phyloP scores from a whole-genome alignment of 75 land plant species.

The Selaginella moellendorffii region DNA sequence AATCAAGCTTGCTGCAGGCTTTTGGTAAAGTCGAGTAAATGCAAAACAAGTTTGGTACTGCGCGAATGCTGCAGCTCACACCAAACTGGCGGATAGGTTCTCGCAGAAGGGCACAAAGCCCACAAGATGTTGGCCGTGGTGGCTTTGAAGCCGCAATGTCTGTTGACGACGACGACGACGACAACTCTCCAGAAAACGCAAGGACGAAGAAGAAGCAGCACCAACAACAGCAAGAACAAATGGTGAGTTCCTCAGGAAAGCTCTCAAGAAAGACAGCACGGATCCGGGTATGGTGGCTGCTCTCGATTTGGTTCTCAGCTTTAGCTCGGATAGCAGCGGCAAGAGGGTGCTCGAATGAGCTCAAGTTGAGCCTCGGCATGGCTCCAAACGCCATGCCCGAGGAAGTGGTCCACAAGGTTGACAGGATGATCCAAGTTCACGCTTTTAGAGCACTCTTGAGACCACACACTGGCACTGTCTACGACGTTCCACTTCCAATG shows the following conservation, averaged over 20 bases:
- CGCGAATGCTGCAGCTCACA: not conserved
- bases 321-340: not conserved
- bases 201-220: no score
- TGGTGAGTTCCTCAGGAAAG: no score
- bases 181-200: no score
- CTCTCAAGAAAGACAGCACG: no score
- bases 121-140: no score
- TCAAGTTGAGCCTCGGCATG: not conserved
- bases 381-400: not conserved
- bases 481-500: not conserved
- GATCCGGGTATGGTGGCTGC: not conserved
- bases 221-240: no score
- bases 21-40: not conserved
- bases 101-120: no score
- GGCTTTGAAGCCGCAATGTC: no score
- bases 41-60: not conserved
- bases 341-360: not conserved
- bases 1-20: no score
- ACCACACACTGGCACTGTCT: not conserved
- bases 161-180: no score
- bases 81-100: not conserved
- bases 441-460: not conserved
- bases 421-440: not conserved
- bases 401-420: not conserved
- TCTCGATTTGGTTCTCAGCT: not conserved